Conservation (phyloP, 495 filamentous ascomycete genomes). For the Alectoria sarmentosa region DNA sequence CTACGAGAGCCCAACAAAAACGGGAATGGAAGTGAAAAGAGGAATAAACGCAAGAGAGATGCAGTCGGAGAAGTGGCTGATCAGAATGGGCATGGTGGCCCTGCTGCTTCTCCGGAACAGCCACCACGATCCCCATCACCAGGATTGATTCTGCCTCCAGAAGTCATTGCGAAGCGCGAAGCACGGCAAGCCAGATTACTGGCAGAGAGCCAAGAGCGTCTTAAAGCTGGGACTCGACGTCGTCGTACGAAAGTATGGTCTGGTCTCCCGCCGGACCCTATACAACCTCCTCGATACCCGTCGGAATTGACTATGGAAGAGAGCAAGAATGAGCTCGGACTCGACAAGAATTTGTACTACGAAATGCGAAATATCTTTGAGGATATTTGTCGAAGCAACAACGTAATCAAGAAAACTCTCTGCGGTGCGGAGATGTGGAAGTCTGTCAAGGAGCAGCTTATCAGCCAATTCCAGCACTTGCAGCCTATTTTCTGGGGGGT, state of each 20-base stretch:
- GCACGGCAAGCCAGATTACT: conserved; percentile 51
- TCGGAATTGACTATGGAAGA: conserved; percentile 79
- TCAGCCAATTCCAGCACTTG: conserved; percentile 58
- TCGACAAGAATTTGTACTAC: conserved; percentile 57
- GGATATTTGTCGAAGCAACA: conserved; percentile 55
- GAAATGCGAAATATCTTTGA: conserved; percentile 61
- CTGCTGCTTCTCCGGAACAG: conserved; percentile 24
- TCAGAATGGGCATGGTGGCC: conserved; percentile 30
- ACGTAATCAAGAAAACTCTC: conserved; percentile 66
- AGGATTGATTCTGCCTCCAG: conserved; percentile 42
- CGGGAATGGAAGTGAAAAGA: conserved; percentile 25
- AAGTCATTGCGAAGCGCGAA: conserved; percentile 48
- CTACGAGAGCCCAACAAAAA: conserved; percentile 55
- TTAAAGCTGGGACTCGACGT: conserved; percentile 60
- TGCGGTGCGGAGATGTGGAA: conserved; percentile 69
- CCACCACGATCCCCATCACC: conserved; percentile 4
- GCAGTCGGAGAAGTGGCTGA: conserved; percentile 40
- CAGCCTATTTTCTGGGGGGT: conserved; percentile 52
- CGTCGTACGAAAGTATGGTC: conserved; percentile 65
- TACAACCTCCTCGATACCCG: conserved; percentile 67
- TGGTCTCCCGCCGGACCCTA: conserved; percentile 66
- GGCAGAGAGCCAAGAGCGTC: conserved; percentile 56
- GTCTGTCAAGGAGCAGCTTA: conserved; percentile 58
- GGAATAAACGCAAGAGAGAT: conserved; percentile 34
- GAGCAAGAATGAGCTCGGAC: conserved; percentile 58